Conservation (phyloP, 306 rosid species). For the Urtica urens region DNA sequence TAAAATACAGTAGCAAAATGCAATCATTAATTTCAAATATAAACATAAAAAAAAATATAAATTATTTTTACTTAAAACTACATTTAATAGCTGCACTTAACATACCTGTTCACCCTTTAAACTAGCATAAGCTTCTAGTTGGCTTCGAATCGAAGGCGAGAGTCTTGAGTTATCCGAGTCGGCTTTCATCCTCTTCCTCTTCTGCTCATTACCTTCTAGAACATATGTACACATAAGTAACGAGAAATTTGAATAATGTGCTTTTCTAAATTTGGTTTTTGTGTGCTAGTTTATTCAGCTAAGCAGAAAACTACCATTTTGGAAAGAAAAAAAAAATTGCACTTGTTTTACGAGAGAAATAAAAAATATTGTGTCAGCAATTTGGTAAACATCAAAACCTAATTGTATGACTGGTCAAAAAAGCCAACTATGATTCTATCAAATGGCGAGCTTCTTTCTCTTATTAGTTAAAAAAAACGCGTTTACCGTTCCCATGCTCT, state of each 20-base stretch:
- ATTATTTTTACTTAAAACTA: not conserved
- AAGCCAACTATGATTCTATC: no score
- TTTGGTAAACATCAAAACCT: no score
- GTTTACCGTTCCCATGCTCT: no score
- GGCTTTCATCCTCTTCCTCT: conserved; percentile 65
- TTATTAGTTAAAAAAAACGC: no score
- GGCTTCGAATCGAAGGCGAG: conserved; percentile 45
- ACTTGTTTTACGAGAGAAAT: no score
- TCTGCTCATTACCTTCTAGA: conserved; percentile 88
- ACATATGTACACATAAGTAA: conserved; percentile 15
- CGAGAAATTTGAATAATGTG: not conserved
- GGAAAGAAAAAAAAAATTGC: no score
- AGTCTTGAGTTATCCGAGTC: conserved; percentile 76
- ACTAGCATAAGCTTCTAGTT: conserved; percentile 62
- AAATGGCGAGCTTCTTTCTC: no score
- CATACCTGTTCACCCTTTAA: conserved; percentile 88
- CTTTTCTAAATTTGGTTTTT: not conserved
- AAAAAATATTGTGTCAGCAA: no score
- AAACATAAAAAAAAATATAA: conserved; percentile 1
- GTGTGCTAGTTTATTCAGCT: not conserved
- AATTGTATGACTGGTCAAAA: no score
- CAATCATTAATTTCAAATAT: conserved; percentile 1
- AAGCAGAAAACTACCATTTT: no score
- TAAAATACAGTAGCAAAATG: conserved; percentile 18
- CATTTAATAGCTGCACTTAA: not conserved